Percentiles rank a stretch among this genome's conserved stretches.
Conservation (phyloP, 371 early-diverging fungal genomes). For the Actinomucor elegans region DNA sequence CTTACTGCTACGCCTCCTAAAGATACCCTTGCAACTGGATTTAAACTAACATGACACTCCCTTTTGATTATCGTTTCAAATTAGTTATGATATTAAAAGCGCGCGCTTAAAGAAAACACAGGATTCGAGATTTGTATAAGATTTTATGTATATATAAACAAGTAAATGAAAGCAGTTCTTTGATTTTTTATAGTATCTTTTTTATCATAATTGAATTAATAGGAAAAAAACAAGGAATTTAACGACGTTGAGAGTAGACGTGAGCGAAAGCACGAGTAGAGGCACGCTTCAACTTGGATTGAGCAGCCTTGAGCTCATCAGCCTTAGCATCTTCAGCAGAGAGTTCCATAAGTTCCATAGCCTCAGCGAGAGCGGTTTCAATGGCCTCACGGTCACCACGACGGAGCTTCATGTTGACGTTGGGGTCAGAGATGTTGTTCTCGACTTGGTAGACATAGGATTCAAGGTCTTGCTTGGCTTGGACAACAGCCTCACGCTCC, state of each 20-base stretch:
- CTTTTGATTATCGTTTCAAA: no score
- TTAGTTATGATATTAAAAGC: no score
- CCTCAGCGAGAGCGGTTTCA: constrained; percentile 81
- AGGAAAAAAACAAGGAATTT: constrained; percentile 10
- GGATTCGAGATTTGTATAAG: no score
- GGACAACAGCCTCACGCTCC: constrained; percentile 75
- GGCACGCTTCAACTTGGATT: constrained; percentile 79
- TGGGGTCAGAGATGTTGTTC: constrained; percentile 79
- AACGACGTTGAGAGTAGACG: constrained; percentile 59
- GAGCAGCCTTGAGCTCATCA: constrained; percentile 81
- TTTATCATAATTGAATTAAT: background rate
- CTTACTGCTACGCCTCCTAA: no score
- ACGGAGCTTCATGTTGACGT: constrained; percentile 78
- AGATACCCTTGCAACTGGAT: no score
- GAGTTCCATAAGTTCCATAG: constrained; percentile 86
- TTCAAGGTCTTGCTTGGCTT: constrained; percentile 88
- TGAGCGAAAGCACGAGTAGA: constrained; percentile 75
- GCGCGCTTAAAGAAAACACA: no score
- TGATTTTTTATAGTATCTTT: background rate
- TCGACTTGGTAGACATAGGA: constrained; percentile 86
- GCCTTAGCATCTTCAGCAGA: constrained; percentile 77
- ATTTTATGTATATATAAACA: constrained; percentile 7
- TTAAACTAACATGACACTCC: no score
- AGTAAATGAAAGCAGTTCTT: background rate
- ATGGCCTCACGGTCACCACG: constrained; percentile 82